Evolutionary conservation across 2,329 filamentous ascomycete genomes (phyloP).

Genomic region (Colletotrichum navitas): DNA sequence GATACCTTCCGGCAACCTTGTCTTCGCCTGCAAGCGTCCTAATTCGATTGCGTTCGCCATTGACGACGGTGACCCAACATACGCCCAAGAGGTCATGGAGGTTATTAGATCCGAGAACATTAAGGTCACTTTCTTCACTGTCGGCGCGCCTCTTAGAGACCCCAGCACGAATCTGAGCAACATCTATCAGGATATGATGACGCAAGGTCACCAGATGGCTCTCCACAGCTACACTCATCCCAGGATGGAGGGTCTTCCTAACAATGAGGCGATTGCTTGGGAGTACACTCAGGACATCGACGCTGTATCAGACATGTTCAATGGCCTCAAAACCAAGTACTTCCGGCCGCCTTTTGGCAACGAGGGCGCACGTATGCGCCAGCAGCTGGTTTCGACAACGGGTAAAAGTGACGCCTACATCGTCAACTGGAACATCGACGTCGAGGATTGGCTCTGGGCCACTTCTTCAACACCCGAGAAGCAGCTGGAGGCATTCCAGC

Average conservation of each 20-base stretch:
- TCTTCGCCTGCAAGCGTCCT: slow-evolving; percentile 74
- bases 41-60: slow-evolving; percentile 81
- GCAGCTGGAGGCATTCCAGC: slow-evolving; percentile 75
- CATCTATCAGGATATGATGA: slow-evolving; percentile 74
- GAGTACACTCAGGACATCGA: slow-evolving; percentile 70
- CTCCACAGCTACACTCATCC: slow-evolving; percentile 78
- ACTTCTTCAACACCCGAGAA: slow-evolving; percentile 71
- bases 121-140: slow-evolving; percentile 79
- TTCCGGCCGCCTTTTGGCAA: slow-evolving; percentile 79
- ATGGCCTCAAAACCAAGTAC: slow-evolving; percentile 58
- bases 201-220: slow-evolving; percentile 75
- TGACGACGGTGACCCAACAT: slow-evolving; percentile 73
- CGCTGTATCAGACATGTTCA: slow-evolving; percentile 57
- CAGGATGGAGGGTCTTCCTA: slow-evolving; percentile 70
- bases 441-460: slow-evolving; percentile 79
- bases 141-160: slow-evolving; percentile 73
- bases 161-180: slow-evolving; percentile 69
- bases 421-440: slow-evolving; percentile 77
- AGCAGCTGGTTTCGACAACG: slow-evolving; percentile 68
- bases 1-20: slow-evolving; percentile 69
- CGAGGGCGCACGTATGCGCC: slow-evolving; percentile 74
- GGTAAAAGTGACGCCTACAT: slow-evolving; percentile 66
- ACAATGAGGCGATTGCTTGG: slow-evolving; percentile 69
- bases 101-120: slow-evolving; percentile 72
- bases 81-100: slow-evolving; percentile 60